A percentile compares a stretch with the other conserved stretches of the same genome.
phyloP scores from a whole-genome alignment of 2,329 filamentous ascomycete species.

The Monosporascus ibericus region DNA sequence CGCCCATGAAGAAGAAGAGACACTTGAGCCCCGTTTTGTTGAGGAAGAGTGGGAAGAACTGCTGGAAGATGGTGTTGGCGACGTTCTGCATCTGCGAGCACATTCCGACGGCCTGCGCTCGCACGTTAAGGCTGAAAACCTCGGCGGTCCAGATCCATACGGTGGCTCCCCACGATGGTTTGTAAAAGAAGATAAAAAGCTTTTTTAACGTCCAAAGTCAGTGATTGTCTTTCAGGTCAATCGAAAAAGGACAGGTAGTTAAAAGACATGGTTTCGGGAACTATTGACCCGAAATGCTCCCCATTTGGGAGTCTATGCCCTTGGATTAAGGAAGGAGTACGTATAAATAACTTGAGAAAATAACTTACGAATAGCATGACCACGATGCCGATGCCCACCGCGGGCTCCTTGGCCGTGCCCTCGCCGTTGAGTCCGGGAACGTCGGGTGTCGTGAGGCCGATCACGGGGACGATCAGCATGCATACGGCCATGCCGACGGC shows the following conservation, averaged over 20 bases:
- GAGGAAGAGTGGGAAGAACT: conserved; percentile 65
- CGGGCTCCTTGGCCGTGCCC: conserved; percentile 41
- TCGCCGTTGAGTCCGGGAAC: conserved; percentile 34
- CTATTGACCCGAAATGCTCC: too few relatives aligned
- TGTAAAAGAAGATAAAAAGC: conserved; percentile 61
- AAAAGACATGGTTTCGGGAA: too few relatives aligned
- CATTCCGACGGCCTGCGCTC: conserved; percentile 65
- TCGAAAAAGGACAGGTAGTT: too few relatives aligned
- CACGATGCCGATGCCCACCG: conserved; percentile 62
- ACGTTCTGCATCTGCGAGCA: conserved; percentile 55
- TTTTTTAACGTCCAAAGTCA: too few relatives aligned
- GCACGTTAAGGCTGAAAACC: conserved; percentile 66
- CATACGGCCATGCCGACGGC: conserved; percentile 62
- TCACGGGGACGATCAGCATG: conserved; percentile 58
- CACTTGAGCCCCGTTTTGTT: conserved; percentile 44
- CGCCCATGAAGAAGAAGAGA: conserved; percentile 34
- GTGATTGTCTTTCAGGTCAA: too few relatives aligned
- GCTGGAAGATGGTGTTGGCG: conserved; percentile 61
- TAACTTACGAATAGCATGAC: conserved; percentile 50
- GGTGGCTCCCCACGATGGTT: conserved; percentile 64
- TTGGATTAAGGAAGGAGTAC: too few relatives aligned
- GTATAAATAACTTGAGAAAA: too few relatives aligned
- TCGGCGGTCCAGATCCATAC: conserved; percentile 68
- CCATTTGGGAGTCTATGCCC: too few relatives aligned
- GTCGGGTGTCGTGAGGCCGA: conserved; percentile 45